Conservation (phyloP, 2,329 filamentous ascomycete genomes). For the Calonectria pteridis region DNA sequence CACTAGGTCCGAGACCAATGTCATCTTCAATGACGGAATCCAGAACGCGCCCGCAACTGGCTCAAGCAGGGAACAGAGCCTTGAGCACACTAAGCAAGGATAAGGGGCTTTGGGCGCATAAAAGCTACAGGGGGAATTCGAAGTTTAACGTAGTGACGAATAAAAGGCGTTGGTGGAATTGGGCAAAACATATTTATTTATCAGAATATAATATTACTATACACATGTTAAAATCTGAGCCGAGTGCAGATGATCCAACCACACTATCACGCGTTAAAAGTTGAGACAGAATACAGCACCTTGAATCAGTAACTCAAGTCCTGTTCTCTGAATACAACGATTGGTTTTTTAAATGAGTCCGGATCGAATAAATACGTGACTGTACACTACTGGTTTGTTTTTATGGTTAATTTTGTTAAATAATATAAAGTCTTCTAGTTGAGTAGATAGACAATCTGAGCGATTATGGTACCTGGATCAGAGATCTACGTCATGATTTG, state of each 20-base stretch:
- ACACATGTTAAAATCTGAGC: background rate
- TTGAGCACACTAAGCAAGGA: slow-evolving; percentile 28
- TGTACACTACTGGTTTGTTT: no score
- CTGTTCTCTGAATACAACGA: background rate
- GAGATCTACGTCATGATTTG: background rate
- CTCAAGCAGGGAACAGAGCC: slow-evolving; percentile 25
- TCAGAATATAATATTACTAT: background rate
- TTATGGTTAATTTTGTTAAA: no score
- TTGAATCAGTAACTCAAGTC: background rate
- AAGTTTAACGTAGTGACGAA: slow-evolving; percentile 10
- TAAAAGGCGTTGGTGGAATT: slow-evolving; percentile 15
- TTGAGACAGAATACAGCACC: no score
- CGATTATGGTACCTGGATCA: background rate
- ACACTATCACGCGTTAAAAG: background rate
- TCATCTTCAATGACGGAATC: slow-evolving; percentile 28
- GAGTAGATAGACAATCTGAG: background rate
- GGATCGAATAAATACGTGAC: no score
- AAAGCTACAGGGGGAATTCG: background rate
- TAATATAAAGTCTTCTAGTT: background rate
- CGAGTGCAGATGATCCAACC: background rate
- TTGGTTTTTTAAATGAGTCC: no score
- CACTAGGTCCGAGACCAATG: slow-evolving; percentile 32
- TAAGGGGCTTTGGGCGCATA: background rate
- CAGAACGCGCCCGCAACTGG: slow-evolving; percentile 21
- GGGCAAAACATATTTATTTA: slow-evolving; percentile 9